phyloP scores from a whole-genome alignment of 1,139 yeast species.

The Yamadazyma trypodendri region DNA sequence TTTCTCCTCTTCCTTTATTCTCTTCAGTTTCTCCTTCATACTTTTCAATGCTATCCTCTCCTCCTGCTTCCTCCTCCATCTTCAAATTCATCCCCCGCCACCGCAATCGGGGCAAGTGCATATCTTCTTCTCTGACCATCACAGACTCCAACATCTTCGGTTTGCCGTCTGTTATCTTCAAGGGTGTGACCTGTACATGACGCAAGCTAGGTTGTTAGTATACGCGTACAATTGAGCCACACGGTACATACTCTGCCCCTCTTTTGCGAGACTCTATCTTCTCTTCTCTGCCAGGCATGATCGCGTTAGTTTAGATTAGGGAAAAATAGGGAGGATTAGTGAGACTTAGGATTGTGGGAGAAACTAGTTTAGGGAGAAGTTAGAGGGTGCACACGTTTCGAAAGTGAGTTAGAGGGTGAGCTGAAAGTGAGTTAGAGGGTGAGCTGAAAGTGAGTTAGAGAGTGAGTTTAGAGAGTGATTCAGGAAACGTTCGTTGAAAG shows the following conservation, averaged over 20 bases:
- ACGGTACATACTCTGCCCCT: conserved; percentile 41
- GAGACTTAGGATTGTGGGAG: no score
- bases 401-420: no score
- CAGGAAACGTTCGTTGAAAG: no score
- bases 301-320: not conserved
- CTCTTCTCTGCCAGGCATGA: conserved; percentile 16
- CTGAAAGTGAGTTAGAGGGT: no score
- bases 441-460: no score
- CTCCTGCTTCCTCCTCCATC: not conserved
- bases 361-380: no score
- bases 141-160: conserved; percentile 24
- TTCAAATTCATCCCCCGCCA: conserved; percentile 3
- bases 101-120: conserved; percentile 25
- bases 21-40: no score
- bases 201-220: conserved; percentile 13
- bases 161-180: conserved; percentile 12
- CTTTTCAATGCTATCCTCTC: no score
- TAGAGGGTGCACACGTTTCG: no score
- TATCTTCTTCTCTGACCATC: conserved; percentile 22
- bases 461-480: no score
- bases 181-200: conserved; percentile 13
- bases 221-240: not conserved
- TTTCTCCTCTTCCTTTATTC: no score
- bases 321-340: not conserved
- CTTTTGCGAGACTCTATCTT: conserved; percentile 32